Percentiles rank a stretch among this genome's conserved stretches.
Evolutionary conservation across 306 rosid species (phyloP).

Genomic region (Sicyos edulis): DNA sequence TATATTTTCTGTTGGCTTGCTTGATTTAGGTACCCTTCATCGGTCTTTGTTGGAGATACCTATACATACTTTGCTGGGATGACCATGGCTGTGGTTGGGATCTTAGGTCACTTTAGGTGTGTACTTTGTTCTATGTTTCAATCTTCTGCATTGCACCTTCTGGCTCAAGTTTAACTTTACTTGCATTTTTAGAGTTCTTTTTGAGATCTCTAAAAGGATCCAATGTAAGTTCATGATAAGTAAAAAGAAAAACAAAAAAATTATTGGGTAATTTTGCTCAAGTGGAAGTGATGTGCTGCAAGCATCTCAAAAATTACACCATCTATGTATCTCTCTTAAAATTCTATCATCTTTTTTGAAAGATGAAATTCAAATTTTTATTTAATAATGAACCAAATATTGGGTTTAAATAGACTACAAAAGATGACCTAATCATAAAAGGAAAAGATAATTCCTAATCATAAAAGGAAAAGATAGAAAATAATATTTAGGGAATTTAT

Average conservation of each 20-base stretch:
- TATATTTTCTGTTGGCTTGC: slow-evolving; percentile 20
- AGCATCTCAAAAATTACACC: not conserved
- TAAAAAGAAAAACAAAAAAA: not conserved
- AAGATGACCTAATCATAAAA: too few relatives aligned
- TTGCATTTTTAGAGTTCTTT: not conserved
- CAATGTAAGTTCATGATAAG: not conserved
- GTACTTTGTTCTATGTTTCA: not conserved
- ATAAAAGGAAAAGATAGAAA: too few relatives aligned
- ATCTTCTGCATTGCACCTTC: not conserved
- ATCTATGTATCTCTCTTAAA: not conserved
- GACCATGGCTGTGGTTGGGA: slow-evolving; percentile 95
- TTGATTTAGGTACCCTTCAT: slow-evolving; percentile 77
- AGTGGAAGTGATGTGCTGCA: not conserved
- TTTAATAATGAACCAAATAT: too few relatives aligned
- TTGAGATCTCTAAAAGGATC: not conserved
- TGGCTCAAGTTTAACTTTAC: not conserved
- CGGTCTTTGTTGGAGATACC: slow-evolving; percentile 94
- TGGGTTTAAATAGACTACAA: too few relatives aligned
- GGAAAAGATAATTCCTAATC: too few relatives aligned
- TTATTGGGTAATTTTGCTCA: not conserved
- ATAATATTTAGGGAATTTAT: too few relatives aligned
- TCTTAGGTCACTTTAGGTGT: slow-evolving; percentile 90
- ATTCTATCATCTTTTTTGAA: not conserved
- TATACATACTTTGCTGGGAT: slow-evolving; percentile 96
- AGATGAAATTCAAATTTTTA: too few relatives aligned